Percentiles rank a stretch among this genome's conserved stretches.
These are phyloP conservation scores for Paraglomus occultum DNA, from an alignment of 192 early-diverging fungal genomes.

Conservation along the genomic window DNA sequence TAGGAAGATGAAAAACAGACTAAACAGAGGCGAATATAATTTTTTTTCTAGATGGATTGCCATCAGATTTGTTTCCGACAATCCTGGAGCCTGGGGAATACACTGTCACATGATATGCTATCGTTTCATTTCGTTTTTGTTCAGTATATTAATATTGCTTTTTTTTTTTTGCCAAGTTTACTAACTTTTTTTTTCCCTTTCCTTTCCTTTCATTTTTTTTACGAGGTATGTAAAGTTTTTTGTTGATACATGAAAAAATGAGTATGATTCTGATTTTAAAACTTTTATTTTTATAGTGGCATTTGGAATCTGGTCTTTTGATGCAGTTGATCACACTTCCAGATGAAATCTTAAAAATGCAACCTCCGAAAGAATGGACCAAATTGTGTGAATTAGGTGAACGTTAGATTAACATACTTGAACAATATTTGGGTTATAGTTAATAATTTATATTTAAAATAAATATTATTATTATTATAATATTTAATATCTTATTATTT, in stretches of 20 bases:
- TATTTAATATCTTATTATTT: constrained; percentile 25
- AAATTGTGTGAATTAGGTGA: constrained; percentile 39
- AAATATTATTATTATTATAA: constrained; percentile 26
- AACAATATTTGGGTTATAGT: constrained; percentile 29
- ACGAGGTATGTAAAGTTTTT: constrained; percentile 33
- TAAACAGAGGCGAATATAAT: constrained; percentile 28
- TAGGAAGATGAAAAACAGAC: constrained; percentile 30
- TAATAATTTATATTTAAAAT: constrained; percentile 32
- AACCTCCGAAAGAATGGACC: constrained; percentile 35
- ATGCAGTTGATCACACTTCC: constrained; percentile 42
- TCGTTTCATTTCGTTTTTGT: constrained; percentile 25
- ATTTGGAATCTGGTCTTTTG: constrained; percentile 45
- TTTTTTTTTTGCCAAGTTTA: background rate
- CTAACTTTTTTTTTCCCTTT: constrained; percentile 11
- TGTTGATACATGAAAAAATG: constrained; percentile 31
- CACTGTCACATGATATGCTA: constrained; percentile 48
- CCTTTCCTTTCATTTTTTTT: constrained; percentile 6
- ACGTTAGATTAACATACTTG: constrained; percentile 30
- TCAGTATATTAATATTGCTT: constrained; percentile 12
- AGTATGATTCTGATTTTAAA: constrained; percentile 30
- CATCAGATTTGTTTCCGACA: constrained; percentile 46
- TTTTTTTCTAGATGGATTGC: constrained; percentile 36
- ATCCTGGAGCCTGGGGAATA: constrained; percentile 46
- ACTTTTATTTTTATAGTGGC: constrained; percentile 40
- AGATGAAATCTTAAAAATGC: constrained; percentile 35